Evolutionary conservation across 805 yeast species (phyloP), one percentile per base, ranked within the genome.

Genomic region (Candida peoriensis): DNA sequence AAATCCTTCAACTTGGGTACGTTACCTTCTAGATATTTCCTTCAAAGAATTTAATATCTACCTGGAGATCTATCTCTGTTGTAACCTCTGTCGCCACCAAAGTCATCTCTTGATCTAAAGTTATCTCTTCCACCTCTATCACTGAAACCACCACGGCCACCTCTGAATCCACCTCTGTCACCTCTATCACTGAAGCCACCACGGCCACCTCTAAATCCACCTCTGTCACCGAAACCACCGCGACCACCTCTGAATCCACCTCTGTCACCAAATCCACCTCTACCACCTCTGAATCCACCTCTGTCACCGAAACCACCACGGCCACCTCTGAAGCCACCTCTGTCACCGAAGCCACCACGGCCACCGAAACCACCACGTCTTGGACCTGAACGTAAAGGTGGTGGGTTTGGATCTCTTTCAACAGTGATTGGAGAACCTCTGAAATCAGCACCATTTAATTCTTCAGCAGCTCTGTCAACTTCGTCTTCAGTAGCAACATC

Each of bases 1-100:
- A n/a, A n/a, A n/a, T n/a, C n/a, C n/a, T n/a, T n/a, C n/a, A n/a
- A n/a, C n/a, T n/a, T n/a, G n/a, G n/a, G n/a, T n/a, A n/a, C n/a
- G n/a, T n/a, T n/a, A n/a, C n/a, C n/a, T n/a, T n/a, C n/a, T n/a
- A n/a, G n/a, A n/a, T n/a, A n/a, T n/a, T n/a, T n/a, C n/a, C n/a
- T n/a, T n/a, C 21, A 21, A 11, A 11, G 20, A 16, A 22, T 30
- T 63, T 64, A 76, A 60, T 76, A 79, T 66, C 86, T 78, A 45
- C 81, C 72, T 63, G 88, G 87, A 41, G 88, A 79, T 74, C 87
- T 79, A 59, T 78, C 83, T 58, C 83, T 72, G 48, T 72, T 74
- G 57, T 69, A 68, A 46, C 68, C 63, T 46, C 65, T 50, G 46
- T 53, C 63, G 55, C 60, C 56, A 39, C 58, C 52, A 50, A 47